Conservation (phyloP, 805 yeast genomes). For the Suhomyces canberraensis region DNA sequence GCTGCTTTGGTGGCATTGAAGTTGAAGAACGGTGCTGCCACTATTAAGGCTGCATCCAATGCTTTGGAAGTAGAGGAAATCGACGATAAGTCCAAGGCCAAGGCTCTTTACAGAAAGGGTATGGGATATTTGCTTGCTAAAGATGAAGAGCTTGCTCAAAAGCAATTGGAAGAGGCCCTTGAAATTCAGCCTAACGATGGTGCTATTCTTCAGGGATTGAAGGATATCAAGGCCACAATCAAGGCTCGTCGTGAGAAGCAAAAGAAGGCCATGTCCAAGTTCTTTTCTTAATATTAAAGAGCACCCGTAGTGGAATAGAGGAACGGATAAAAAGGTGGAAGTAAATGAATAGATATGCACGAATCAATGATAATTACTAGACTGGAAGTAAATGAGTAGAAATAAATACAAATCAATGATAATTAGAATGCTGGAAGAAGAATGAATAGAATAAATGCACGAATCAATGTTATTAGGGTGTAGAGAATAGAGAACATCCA, state of each 20-base stretch:
- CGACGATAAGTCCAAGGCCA: slow-evolving; percentile 69
- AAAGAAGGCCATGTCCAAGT: slow-evolving; percentile 70
- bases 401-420: too few species aligned
- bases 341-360: too few species aligned
- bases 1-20: slow-evolving; percentile 73
- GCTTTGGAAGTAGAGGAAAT: slow-evolving; percentile 61
- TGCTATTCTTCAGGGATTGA: slow-evolving; percentile 63
- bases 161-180: slow-evolving; percentile 63
- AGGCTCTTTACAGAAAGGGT: slow-evolving; percentile 86
- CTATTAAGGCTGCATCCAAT: slow-evolving; percentile 57
- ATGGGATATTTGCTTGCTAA: slow-evolving; percentile 61
- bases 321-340: too few species aligned
- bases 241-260: slow-evolving; percentile 62
- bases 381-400: too few species aligned
- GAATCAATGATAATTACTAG: too few species aligned
- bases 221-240: slow-evolving; percentile 51
- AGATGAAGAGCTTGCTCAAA: slow-evolving; percentile 68
- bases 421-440: too few species aligned
- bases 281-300: slow-evolving; percentile 41
- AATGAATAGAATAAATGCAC: too few species aligned
- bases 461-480: too few species aligned
- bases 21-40: slow-evolving; percentile 50
- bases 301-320: too few species aligned
- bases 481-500: too few species aligned
- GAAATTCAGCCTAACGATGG: slow-evolving; percentile 65